A percentile compares a stretch with the other conserved stretches of the same genome.
Evolutionary conservation across 176 grass and related monocot species (phyloP).

Genomic region (Saccharum spontaneum): DNA sequence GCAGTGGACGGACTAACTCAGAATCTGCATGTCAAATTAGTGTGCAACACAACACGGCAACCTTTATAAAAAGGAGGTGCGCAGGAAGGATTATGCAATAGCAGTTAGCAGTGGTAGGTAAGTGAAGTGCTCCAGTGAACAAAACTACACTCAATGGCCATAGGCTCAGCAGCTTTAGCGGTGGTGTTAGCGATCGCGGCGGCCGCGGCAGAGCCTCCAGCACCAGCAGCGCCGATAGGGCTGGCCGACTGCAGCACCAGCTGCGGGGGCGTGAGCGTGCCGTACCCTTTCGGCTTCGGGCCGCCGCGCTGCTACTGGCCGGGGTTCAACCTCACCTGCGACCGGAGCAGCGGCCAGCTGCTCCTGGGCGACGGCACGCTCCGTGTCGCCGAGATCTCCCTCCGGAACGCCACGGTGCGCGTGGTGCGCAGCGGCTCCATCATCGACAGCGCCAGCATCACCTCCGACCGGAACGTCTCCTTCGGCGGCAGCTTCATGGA

Average conservation of each 20-base stretch:
- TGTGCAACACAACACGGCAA: too few relatives aligned
- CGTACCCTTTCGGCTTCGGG: slow-evolving; percentile 49
- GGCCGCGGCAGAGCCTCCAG: background rate
- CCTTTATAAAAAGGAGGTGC: background rate
- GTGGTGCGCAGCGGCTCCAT: background rate
- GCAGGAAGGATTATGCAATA: background rate
- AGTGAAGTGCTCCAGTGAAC: background rate
- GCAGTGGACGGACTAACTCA: too few relatives aligned
- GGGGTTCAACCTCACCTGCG: slow-evolving; percentile 47
- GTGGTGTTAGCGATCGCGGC: background rate
- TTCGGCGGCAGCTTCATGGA: slow-evolving; percentile 1
- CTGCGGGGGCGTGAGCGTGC: slow-evolving; percentile 42
- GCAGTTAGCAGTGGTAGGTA: background rate
- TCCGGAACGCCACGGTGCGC: background rate
- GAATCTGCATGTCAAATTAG: too few relatives aligned
- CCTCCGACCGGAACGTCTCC: slow-evolving; percentile 11
- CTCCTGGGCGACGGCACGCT: slow-evolving; percentile 37
- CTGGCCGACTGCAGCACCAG: slow-evolving; percentile 7
- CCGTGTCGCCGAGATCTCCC: slow-evolving; percentile 32
- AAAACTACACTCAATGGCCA: background rate
- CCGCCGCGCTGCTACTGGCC: slow-evolving; percentile 26
- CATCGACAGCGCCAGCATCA: background rate
- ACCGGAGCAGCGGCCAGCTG: slow-evolving; percentile 13
- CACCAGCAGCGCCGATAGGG: background rate
- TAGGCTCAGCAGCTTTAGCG: background rate